phyloP scores from a whole-genome alignment of 2,329 filamentous ascomycete genomes.

The Microdochium trichocladiopsis region DNA sequence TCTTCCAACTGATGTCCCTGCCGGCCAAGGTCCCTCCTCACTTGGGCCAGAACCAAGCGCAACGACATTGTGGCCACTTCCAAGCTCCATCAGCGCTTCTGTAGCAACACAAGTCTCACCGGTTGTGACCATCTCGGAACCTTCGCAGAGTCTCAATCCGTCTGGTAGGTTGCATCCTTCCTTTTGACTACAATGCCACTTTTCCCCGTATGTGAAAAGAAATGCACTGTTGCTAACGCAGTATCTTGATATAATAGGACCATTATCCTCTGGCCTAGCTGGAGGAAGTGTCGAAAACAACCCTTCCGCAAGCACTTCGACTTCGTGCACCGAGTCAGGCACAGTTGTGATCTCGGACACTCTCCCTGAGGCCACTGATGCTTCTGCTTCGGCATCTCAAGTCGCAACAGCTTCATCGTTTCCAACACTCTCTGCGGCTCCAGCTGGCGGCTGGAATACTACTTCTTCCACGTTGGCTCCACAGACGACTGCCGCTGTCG shows the following conservation, averaged over 20 bases:
- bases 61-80: not conserved
- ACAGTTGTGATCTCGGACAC: not conserved
- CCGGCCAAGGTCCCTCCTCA: constrained; percentile 4
- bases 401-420: constrained; percentile 9
- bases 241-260: not conserved
- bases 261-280: not conserved
- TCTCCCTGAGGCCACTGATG: constrained; percentile 5
- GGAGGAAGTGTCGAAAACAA: not conserved
- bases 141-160: not conserved
- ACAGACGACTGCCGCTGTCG: not conserved
- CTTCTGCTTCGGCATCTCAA: constrained; percentile 7
- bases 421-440: constrained; percentile 14
- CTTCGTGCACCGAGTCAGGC: constrained; percentile 10
- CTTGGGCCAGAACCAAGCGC: constrained; percentile 5
- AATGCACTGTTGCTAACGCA: not conserved
- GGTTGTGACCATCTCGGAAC: not conserved
- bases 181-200: not conserved
- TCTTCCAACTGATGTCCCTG: constrained; percentile 2
- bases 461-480: constrained; percentile 10
- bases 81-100: constrained; percentile 5
- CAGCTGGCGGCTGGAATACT: constrained; percentile 21
- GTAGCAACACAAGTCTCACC: constrained; percentile 5
- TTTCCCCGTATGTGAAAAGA: not conserved
- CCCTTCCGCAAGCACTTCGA: constrained; percentile 4
- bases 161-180: not conserved